These are phyloP conservation scores for Boletus bicolor DNA, from an alignment of 768 basidiomycete genomes.

Conservation along the genomic window DNA sequence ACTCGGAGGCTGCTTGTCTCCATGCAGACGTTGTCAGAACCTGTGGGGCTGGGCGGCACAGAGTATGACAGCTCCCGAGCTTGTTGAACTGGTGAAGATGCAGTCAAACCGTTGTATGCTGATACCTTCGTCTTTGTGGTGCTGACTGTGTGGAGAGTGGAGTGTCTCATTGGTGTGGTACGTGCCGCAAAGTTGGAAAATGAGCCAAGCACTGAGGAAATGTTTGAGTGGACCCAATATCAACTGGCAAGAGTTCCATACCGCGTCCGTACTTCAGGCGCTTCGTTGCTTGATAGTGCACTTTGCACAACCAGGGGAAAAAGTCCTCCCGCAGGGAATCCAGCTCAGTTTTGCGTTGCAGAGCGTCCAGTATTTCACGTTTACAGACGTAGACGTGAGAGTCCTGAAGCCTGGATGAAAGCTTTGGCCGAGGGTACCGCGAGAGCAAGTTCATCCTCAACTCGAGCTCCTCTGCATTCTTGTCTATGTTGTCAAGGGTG, in stretches of 20 bases:
- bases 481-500: constrained; percentile 64
- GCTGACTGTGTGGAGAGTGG: constrained; percentile 42
- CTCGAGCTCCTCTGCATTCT: constrained; percentile 66
- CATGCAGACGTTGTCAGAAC: constrained; percentile 35
- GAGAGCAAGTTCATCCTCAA: constrained; percentile 73
- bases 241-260: constrained; percentile 26
- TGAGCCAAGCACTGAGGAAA: constrained; percentile 43
- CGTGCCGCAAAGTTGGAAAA: constrained; percentile 45
- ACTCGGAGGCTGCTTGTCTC: constrained; percentile 54
- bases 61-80: constrained; percentile 36
- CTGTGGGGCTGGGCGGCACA: constrained; percentile 44
- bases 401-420: constrained; percentile 71
- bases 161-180: constrained; percentile 46
- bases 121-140: constrained; percentile 15
- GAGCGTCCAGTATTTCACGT: constrained; percentile 64
- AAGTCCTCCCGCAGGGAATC: constrained; percentile 89
- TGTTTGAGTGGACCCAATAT: neutral
- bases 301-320: constrained; percentile 87
- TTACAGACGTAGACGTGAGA: constrained; percentile 92
- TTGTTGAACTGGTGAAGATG: constrained; percentile 22
- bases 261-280: constrained; percentile 57
- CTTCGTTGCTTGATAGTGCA: constrained; percentile 69
- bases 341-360: constrained; percentile 65
- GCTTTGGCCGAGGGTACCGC: constrained; percentile 68
- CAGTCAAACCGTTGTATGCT: neutral